Conservation (phyloP, 75 land plant species). For the Larix kaempferi region DNA sequence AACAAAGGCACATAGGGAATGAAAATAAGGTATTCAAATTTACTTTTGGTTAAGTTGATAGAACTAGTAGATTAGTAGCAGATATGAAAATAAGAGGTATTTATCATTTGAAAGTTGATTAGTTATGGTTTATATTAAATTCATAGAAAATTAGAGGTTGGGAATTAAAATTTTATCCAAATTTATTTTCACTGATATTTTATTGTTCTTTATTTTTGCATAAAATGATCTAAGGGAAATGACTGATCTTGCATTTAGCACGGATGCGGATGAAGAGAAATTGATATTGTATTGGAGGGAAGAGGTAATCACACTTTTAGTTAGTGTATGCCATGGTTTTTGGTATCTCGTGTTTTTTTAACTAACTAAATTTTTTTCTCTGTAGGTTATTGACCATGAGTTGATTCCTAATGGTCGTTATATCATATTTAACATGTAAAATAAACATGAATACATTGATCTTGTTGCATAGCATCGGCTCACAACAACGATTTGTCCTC, state of each 20-base stretch:
- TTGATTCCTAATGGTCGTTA: slow-evolving; percentile 88
- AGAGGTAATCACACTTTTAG: slow-evolving; percentile 43
- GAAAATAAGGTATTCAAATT: too few species aligned
- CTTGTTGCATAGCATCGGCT: slow-evolving; percentile 85
- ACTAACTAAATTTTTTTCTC: background rate
- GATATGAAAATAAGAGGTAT: slow-evolving; percentile 44
- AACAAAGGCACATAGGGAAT: too few species aligned
- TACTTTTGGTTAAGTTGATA: too few species aligned
- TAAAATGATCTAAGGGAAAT: slow-evolving; percentile 94
- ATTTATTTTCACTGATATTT: background rate
- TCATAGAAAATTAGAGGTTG: background rate
- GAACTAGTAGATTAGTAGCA: too few species aligned
- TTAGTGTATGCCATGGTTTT: background rate
- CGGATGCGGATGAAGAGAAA: slow-evolving; percentile 99
- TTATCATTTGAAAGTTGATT: background rate
- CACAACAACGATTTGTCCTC: slow-evolving; percentile 97
- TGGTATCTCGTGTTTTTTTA: background rate
- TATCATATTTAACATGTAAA: slow-evolving; percentile 88
- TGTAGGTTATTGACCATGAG: slow-evolving; percentile 92
- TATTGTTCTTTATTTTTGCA: slow-evolving; percentile 9
- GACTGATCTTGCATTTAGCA: slow-evolving; percentile 88
- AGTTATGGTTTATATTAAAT: background rate
- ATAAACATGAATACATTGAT: slow-evolving; percentile 95
- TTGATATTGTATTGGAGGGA: slow-evolving; percentile 85
- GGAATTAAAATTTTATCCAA: background rate